Percentiles rank a stretch among this genome's conserved stretches.
These are phyloP conservation scores for Apostasia ramifera DNA, from an alignment of 106 monocot genomes.

Conservation along the genomic window DNA sequence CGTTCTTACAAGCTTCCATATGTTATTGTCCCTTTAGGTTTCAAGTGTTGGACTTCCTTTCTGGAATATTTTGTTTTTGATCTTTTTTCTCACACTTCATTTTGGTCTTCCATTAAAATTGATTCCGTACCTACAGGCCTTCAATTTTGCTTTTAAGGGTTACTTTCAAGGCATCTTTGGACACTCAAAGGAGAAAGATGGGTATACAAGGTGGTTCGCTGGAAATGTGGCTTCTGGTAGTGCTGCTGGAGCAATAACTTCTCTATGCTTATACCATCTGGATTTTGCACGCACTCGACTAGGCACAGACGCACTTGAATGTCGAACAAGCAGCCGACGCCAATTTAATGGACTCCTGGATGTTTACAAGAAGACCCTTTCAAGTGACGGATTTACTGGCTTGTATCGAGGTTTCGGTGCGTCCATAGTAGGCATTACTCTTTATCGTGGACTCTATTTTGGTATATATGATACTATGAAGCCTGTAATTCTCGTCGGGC, in stretches of 20 bases:
- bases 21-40: too few species aligned
- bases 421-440: slow-evolving; percentile 80
- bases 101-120: neutral
- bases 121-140: slow-evolving; percentile 38
- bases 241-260: slow-evolving; percentile 84
- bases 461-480: slow-evolving; percentile 91
- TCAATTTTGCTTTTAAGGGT: slow-evolving; percentile 93
- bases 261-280: slow-evolving; percentile 77
- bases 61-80: too few species aligned
- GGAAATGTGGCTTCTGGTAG: slow-evolving; percentile 87
- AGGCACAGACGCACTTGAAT: slow-evolving; percentile 76
- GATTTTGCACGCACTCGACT: slow-evolving; percentile 85
- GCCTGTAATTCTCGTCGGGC: slow-evolving; percentile 74
- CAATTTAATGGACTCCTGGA: slow-evolving; percentile 74
- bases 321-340: slow-evolving; percentile 28
- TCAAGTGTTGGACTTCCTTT: too few species aligned
- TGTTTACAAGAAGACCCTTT: slow-evolving; percentile 82
- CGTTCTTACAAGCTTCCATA: too few species aligned
- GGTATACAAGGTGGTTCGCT: slow-evolving; percentile 61
- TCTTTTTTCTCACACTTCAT: too few species aligned
- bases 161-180: slow-evolving; percentile 74
- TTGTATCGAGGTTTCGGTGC: slow-evolving; percentile 88
- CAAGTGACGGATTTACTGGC: slow-evolving; percentile 74
- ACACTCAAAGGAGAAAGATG: slow-evolving; percentile 68
- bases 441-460: slow-evolving; percentile 92